Base-by-base conservation (phyloP, 2,329 filamentous ascomycete genomes). In the Diaporthe citri region DNA sequence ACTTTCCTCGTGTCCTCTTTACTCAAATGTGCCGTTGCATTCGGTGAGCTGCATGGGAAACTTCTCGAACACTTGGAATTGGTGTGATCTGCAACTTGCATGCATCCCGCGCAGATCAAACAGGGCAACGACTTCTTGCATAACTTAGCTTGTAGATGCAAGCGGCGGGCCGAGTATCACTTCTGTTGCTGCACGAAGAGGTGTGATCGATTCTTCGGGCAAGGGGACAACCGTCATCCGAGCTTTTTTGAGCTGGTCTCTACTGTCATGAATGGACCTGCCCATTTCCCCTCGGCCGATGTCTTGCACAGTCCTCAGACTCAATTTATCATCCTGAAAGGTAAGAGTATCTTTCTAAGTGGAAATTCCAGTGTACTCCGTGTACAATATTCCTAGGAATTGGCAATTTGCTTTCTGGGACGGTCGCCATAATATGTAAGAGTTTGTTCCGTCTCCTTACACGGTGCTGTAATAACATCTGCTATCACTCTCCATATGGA, bases 101-200 rank as follows among this genome's bases (percentile, higher is more conserved):
- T 59, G 56, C 55, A 39, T 59, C 56, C 56, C 34, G 56, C 12
- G 56, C 34, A 59, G 56, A 59, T 59, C 56, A 59, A 39, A 59
- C 34, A 39, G 56, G 34, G 56, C 56, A 59, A 12, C 20, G 20
- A 8, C 10, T 15, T 39, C 31, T n/a, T 59, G 56, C 34, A 59
- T 59, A 59, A 59, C 4, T 15, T 59, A 15, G 56, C 34, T 39
- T n/a, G 55, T 39, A 39, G 22, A 34, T n/a, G 34, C 3, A 15
- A 34, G 34, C 15, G 8, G 10, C 10, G 15, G 59, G 34, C n/a
- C 59, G 7, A 22, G 10, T 13, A 46, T 64, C 41, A 28, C 25
- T 64, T 31, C 3, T 48, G 25, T n/a, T 46, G 59, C 41, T 64
- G 9, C 41, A 22, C n/a, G 34, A 39, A 22, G 34, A 22, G 17